Evolutionary conservation across 768 basidiomycete genomes (phyloP), one percentile per base, ranked within the genome.

Genomic region (Grammothele lineata): DNA sequence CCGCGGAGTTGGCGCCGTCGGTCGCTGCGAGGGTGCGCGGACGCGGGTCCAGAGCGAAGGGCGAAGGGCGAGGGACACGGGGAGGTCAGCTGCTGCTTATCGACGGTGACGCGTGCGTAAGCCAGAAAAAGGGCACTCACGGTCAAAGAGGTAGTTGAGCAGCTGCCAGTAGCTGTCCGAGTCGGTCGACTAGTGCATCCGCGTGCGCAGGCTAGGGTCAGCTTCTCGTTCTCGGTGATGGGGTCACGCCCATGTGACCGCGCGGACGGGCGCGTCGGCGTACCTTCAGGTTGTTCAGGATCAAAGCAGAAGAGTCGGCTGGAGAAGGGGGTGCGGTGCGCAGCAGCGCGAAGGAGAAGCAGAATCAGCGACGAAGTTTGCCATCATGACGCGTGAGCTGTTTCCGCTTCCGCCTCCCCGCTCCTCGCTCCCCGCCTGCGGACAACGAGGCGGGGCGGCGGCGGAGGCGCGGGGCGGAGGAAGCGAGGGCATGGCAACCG

Each of bases 231-330:
- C 27, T 30, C 14, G 7, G 27, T 30, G 7, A 30, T 30, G 8
- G 14, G 8, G 27, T 30, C 27, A 14, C 27, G 27, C 8, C 27
- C 27, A 30, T 14, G 14, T 30, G 27, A 30, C 27, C 27, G 27
- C 7, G 8, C 27, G 27, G 8, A 14, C 27, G 14, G 8, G 27
- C 27, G 27, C 27, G 14, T n/a, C n/a, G 9, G 17, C 30, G 14
- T 51, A 80, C 87, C 76, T 89, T 88, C 47, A 89, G 66, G 45
- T 78, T 78, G 54, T 67, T 78, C 21, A 87, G 64, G 22, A 75
- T 63, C 23, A 72, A 63, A 0, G 85, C 84, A 11, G 85, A 80
- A 3, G 84, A 86, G 58, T 89, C 86, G 24, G 86, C 85, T 87
- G 21, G 7, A 22, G 17, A 39, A 30, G 8, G 27, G 27, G 27